These are phyloP conservation scores for Torulaspora quercuum DNA, from an alignment of 805 yeast genomes.

Conservation along the genomic window DNA sequence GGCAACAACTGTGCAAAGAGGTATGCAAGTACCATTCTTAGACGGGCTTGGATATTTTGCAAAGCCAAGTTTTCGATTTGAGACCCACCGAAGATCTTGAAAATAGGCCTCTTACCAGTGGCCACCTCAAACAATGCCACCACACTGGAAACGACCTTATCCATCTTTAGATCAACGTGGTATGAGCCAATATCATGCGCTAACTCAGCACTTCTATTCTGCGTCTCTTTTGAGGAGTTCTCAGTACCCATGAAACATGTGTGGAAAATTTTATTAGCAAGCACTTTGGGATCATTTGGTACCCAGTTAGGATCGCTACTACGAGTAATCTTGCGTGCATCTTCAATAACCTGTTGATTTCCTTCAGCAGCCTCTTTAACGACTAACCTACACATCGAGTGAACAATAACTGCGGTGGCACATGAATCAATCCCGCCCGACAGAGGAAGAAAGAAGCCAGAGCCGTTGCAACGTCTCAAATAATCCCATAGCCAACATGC, in stretches of 20 bases:
- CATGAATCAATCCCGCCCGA: conserved; percentile 98
- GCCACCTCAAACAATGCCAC: conserved; percentile 77
- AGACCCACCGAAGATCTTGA: conserved; percentile 90
- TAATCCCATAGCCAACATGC: conserved; percentile 99
- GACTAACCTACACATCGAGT: conserved; percentile 89
- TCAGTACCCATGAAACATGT: conserved; percentile 95
- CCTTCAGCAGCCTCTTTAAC: conserved; percentile 65
- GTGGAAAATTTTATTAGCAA: conserved; percentile 74
- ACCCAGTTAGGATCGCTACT: conserved; percentile 50
- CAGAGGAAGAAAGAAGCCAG: conserved; percentile 88
- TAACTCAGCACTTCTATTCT: conserved; percentile 73
- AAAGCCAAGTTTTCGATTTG: conserved; percentile 87
- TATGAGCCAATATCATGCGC: conserved; percentile 78
- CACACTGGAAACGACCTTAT: conserved; percentile 69
- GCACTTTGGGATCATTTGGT: conserved; percentile 72
- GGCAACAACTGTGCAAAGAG: conserved; percentile 92
- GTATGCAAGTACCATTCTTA: conserved; percentile 92
- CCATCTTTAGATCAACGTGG: conserved; percentile 92
- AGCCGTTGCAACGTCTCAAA: conserved; percentile 81
- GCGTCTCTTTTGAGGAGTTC: conserved; percentile 86
- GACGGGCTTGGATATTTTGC: conserved; percentile 94
- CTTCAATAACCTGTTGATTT: conserved; percentile 69
- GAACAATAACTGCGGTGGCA: conserved; percentile 93
- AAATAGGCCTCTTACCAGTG: conserved; percentile 85
- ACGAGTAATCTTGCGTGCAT: conserved; percentile 67